phyloP scores from a whole-genome alignment of 148 eudicot genomes.

The Rhododendron mucronatum region DNA sequence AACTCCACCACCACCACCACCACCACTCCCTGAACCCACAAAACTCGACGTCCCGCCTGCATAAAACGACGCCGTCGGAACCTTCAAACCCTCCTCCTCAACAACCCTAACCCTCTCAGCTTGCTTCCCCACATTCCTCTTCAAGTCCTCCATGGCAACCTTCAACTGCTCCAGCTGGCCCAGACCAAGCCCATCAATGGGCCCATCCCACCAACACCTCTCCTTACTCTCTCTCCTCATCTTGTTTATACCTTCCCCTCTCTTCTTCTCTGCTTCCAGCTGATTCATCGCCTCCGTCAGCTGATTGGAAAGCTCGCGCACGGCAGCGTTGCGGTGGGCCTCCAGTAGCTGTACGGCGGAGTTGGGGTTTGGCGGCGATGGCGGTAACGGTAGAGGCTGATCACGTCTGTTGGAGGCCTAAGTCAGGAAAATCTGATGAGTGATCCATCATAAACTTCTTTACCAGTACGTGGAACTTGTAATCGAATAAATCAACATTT shows the following conservation, averaged over 20 bases:
- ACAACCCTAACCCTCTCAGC: background rate
- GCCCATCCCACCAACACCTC: conserved; percentile 2
- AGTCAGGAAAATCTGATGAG: background rate
- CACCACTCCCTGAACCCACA: background rate
- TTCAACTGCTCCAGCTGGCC: background rate
- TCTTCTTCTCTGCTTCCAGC: background rate
- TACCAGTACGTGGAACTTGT: background rate
- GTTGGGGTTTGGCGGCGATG: background rate
- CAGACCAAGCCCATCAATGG: background rate
- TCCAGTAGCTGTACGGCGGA: background rate
- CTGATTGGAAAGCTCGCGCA: background rate
- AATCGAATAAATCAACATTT: background rate
- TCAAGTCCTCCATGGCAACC: background rate
- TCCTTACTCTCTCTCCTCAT: background rate
- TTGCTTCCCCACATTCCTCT: background rate
- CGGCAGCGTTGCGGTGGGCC: background rate
- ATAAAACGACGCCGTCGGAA: background rate
- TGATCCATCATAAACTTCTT: background rate
- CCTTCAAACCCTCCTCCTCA: background rate
- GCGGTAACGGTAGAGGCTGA: background rate
- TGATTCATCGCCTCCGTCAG: background rate
- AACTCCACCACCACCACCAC: background rate
- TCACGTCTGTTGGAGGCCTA: background rate
- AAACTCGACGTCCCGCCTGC: background rate
- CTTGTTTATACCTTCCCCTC: background rate